Conservation (phyloP, 2,329 filamentous ascomycete genomes). For the Pleoardoris graminearum region DNA sequence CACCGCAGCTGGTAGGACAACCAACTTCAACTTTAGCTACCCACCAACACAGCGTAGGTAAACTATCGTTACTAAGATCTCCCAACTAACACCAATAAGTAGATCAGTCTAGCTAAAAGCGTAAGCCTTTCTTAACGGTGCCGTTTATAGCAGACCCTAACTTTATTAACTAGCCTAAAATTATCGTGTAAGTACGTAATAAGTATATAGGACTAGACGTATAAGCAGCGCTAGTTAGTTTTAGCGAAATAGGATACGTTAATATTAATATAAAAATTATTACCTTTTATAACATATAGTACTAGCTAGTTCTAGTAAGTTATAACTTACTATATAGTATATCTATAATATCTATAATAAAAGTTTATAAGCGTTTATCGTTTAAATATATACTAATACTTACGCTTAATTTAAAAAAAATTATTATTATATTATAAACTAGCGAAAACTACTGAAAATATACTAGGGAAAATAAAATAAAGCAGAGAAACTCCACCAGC, state of each 20-base stretch:
- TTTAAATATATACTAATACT: too few species aligned
- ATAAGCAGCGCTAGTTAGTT: conserved; percentile 32
- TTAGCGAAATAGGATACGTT: neutral
- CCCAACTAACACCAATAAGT: neutral
- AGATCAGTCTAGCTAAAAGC: neutral
- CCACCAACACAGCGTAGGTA: conserved; percentile 4
- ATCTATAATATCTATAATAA: neutral
- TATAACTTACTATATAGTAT: neutral
- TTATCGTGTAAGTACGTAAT: conserved; percentile 25
- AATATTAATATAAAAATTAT: neutral
- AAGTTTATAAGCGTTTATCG: too few species aligned
- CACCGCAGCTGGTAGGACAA: conserved; percentile 7
- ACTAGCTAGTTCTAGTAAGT: neutral
- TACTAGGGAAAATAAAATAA: neutral
- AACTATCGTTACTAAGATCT: neutral
- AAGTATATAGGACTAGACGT: conserved; percentile 37
- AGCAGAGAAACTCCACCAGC: neutral
- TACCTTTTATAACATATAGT: neutral
- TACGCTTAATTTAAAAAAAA: too few species aligned
- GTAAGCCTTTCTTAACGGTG: conserved; percentile 25
- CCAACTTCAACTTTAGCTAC: conserved; percentile 11
- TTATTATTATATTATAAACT: too few species aligned
- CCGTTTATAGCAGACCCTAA: conserved; percentile 30
- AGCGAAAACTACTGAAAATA: neutral
- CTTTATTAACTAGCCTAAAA: conserved; percentile 27